Conservation (phyloP, 164 flowering plant species). For the Warburgia ugandensis region DNA sequence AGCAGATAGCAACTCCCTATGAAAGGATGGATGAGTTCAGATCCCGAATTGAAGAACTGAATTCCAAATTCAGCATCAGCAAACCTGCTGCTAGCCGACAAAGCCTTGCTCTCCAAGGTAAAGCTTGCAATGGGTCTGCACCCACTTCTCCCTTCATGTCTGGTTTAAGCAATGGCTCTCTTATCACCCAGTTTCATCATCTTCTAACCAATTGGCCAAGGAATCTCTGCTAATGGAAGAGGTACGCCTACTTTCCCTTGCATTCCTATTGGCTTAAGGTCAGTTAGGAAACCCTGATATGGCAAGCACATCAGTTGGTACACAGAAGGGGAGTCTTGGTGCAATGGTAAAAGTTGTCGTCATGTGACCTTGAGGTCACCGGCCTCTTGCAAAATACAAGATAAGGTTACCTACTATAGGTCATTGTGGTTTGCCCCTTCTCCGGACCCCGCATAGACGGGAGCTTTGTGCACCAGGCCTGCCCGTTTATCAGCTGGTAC, state of each 20-base stretch:
- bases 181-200: conserved; percentile 51
- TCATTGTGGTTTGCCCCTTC: no score
- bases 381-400: no score
- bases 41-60: conserved; percentile 70
- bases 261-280: neutral
- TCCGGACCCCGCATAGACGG: no score
- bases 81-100: conserved; percentile 50
- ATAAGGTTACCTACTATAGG: no score
- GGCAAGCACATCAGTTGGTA: no score
- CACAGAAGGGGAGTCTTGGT: no score
- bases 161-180: conserved; percentile 58
- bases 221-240: conserved; percentile 74
- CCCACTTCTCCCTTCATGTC: conserved; percentile 65
- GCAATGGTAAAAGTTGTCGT: no score
- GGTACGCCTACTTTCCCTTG: conserved; percentile 32
- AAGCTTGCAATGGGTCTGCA: conserved; percentile 73
- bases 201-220: conserved; percentile 68
- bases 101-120: conserved; percentile 49
- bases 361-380: no score
- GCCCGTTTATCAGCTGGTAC: no score
- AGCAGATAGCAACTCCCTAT: conserved; percentile 76
- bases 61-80: conserved; percentile 46
- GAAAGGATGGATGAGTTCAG: conserved; percentile 95
- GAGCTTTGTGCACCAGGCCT: no score
- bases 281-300: no score